Percentiles rank a stretch among this genome's conserved stretches.
Conservation (phyloP, 192 early-diverging fungal species). For the Umbelopsis sp. region DNA sequence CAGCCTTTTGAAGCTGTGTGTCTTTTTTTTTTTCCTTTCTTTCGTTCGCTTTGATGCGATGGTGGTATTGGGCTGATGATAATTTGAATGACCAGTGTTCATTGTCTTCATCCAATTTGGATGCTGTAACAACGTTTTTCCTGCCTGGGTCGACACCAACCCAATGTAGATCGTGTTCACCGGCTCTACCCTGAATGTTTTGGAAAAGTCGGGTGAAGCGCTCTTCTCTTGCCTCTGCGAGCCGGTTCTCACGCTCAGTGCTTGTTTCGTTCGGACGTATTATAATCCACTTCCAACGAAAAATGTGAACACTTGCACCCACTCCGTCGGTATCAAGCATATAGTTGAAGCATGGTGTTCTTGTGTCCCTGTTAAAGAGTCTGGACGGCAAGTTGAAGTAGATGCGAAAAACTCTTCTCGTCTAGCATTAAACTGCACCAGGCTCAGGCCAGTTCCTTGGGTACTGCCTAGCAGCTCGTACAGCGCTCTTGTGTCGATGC, state of each 20-base stretch:
- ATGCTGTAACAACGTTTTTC: not conserved
- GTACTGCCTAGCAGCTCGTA: not conserved
- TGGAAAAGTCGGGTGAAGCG: not conserved
- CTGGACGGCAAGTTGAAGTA: not conserved
- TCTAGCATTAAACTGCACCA: not conserved
- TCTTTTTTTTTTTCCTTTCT: not conserved
- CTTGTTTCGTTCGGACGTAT: too few species aligned
- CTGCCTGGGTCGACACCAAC: not conserved
- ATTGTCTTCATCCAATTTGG: not conserved
- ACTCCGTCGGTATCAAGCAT: too few species aligned
- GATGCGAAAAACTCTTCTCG: not conserved
- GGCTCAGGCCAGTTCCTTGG: not conserved
- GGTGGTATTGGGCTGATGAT: not conserved
- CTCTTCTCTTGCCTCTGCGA: not conserved
- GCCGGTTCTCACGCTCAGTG: not conserved
- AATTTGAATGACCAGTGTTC: constrained; percentile 1
- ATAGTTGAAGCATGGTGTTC: not conserved
- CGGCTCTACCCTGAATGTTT: constrained; percentile 1
- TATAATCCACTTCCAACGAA: too few species aligned
- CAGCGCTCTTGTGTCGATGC: not conserved
- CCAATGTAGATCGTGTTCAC: not conserved
- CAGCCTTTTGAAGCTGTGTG: not conserved
- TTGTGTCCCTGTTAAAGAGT: not conserved
- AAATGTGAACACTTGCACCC: too few species aligned
- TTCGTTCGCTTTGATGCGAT: not conserved